Evolutionary conservation across 305 asterid species (phyloP).

Genomic region (Solanum hybrid): DNA sequence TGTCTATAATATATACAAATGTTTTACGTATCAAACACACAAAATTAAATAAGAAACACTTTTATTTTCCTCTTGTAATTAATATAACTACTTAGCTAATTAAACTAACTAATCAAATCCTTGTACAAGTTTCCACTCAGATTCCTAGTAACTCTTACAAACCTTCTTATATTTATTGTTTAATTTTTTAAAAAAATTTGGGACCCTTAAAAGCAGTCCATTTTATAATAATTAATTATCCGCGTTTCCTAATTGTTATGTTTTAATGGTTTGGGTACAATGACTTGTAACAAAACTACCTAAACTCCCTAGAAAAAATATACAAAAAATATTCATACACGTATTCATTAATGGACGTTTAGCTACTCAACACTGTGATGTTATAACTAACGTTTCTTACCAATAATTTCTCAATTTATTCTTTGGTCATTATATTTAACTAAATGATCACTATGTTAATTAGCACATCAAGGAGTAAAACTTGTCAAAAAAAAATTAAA

Average conservation of each 20-base stretch:
- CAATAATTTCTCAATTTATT: neutral
- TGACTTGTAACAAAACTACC: constrained; percentile 8
- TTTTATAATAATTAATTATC: neutral
- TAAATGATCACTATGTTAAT: too few species aligned
- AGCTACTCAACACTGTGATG: neutral
- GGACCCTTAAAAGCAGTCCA: neutral
- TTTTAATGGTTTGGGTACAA: neutral
- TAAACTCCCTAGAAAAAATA: neutral
- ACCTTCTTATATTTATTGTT: neutral
- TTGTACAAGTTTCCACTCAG: neutral
- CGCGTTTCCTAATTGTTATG: neutral
- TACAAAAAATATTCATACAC: neutral
- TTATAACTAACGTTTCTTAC: constrained; percentile 2
- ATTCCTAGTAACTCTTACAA: neutral
- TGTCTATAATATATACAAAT: too few species aligned
- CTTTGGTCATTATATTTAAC: neutral
- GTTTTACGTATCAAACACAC: too few species aligned
- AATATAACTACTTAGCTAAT: neutral
- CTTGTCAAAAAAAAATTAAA: fast-evolving
- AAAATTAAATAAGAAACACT: too few species aligned
- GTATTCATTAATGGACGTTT: neutral
- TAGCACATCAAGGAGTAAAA: neutral
- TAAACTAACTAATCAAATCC: neutral
- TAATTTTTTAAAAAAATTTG: too few species aligned
- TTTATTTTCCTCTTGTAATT: too few species aligned